A percentile compares a stretch with the other conserved stretches of the same genome.
Conservation (phyloP, 1,284 basidiomycete species). For the Cryptococcus sp. region DNA sequence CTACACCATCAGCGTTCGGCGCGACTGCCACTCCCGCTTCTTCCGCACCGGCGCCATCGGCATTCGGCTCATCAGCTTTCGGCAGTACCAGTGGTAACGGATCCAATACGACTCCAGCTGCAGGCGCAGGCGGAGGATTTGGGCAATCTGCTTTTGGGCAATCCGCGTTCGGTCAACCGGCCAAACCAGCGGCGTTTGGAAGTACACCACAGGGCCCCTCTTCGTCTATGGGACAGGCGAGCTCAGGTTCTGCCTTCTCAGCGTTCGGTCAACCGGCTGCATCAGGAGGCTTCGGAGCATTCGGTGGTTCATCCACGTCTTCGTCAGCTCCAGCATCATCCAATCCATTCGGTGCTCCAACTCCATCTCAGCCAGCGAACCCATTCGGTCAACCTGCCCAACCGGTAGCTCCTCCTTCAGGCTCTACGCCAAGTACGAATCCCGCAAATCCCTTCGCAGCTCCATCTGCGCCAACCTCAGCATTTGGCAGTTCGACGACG, state of each 20-base stretch:
- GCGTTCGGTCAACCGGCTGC: slow-evolving; percentile 14
- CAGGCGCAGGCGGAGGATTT: slow-evolving; percentile 56
- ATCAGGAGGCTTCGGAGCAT: slow-evolving; percentile 7
- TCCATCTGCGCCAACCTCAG: slow-evolving; percentile 16
- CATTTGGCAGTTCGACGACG: slow-evolving; percentile 29
- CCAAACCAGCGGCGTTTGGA: slow-evolving; percentile 30
- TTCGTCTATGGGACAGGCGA: background rate
- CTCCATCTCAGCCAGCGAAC: slow-evolving; percentile 3
- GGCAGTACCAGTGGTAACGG: background rate
- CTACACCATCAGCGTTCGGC: slow-evolving; percentile 48
- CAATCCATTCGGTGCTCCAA: slow-evolving; percentile 11
- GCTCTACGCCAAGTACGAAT: background rate
- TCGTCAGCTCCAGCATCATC: slow-evolving; percentile 5
- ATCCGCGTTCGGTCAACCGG: slow-evolving; percentile 21
- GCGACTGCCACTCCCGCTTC: slow-evolving; percentile 21
- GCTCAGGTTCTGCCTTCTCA: slow-evolving; percentile 8
- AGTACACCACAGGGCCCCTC: slow-evolving; percentile 5
- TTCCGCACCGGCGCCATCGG: slow-evolving; percentile 26
- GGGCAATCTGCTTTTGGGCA: slow-evolving; percentile 46
- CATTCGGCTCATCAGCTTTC: slow-evolving; percentile 18
- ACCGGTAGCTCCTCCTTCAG: background rate
- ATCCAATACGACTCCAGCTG: slow-evolving; percentile 11
- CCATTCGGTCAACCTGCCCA: slow-evolving; percentile 10
- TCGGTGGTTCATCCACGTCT: slow-evolving; percentile 7
- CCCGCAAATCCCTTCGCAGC: background rate